phyloP scores from a whole-genome alignment of 139 green algal genomes.

The Pleodorina starrii region DNA sequence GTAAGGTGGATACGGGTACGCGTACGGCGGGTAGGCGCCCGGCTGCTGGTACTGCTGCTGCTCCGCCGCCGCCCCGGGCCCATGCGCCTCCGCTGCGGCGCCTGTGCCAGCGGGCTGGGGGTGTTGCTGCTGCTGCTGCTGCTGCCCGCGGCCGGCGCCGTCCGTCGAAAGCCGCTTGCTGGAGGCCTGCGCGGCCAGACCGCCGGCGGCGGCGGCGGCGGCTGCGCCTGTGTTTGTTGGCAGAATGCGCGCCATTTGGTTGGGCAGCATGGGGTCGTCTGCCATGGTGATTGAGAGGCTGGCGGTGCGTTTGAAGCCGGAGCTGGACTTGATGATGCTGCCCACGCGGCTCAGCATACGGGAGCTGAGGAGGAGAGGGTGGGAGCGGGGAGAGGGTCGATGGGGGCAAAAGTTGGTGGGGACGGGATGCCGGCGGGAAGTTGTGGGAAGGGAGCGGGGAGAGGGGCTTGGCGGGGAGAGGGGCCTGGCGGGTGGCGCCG shows the following conservation, averaged over 20 bases:
- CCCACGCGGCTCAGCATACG: background rate
- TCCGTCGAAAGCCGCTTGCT: background rate
- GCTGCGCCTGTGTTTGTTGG: background rate
- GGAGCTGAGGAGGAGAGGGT: background rate
- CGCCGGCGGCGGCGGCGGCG: background rate
- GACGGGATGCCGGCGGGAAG: background rate
- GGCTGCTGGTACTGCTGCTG: background rate
- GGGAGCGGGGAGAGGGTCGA: background rate
- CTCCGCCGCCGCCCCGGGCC: background rate
- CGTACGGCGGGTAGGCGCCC: background rate
- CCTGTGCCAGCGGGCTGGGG: background rate
- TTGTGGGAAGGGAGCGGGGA: no score
- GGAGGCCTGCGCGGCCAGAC: background rate
- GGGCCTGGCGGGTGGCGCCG: no score
- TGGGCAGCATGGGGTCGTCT: constrained; percentile 38
- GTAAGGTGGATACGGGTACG: constrained; percentile 15
- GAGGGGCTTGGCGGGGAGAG: no score
- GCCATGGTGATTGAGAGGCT: constrained; percentile 48
- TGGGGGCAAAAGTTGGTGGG: background rate
- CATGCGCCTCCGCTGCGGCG: background rate
- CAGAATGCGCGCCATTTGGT: constrained; percentile 44
- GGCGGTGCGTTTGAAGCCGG: constrained; percentile 39
- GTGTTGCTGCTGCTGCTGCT: background rate
- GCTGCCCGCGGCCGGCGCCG: background rate
- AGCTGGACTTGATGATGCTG: constrained; percentile 35